Evolutionary conservation across 2,329 filamentous ascomycete species (phyloP), one percentile per base, ranked within the genome.

Genomic region (Cladobotryum protrusum): DNA sequence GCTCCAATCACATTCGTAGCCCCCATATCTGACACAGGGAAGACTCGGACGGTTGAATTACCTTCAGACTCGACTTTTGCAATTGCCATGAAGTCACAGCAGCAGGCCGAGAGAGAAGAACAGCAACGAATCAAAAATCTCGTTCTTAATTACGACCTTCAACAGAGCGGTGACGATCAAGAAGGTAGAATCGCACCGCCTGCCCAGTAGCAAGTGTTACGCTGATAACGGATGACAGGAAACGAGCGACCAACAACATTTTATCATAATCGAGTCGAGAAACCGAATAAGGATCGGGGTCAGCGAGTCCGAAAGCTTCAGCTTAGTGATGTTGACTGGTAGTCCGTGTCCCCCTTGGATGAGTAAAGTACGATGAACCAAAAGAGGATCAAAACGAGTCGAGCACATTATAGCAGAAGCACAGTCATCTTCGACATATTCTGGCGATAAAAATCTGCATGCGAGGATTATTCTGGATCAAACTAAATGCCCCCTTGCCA

Each of bases 91-190:
- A 93, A 89, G 66, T 90, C 82, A 53, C 91, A 97, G 71, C 91
- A 96, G 65, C 87, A 95, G 69, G 92, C 90, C 3, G 92, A 97
- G 66, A 86, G 87, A 47, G 93, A 96, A 64, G 95, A 99, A 67
- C 92, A 99, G 67, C 90, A 96, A 67, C 87, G 93, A 55, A 99
- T 99, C 81, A 99, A 99, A 74, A 96, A 89, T 62, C 77, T 99
- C 42, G 93, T 99, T 48, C 76, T 99, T 59, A 97, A 96, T 69
- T 95, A 96, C 64, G 93, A 99, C 70, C 82, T 96, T 64, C 84
- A 89, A 46, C 90, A 95, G 62, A 85, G 75, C 59, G 88, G 75
- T 58, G 88, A 95, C 63, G 85, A 90, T 56, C 72, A 77, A 62
- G 87, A 93, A 74, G 85, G 89, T 95, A 79, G 61, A 60, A 18